Base-by-base conservation (phyloP, 2,329 filamentous ascomycete genomes). In the Bisporella sp. region DNA sequence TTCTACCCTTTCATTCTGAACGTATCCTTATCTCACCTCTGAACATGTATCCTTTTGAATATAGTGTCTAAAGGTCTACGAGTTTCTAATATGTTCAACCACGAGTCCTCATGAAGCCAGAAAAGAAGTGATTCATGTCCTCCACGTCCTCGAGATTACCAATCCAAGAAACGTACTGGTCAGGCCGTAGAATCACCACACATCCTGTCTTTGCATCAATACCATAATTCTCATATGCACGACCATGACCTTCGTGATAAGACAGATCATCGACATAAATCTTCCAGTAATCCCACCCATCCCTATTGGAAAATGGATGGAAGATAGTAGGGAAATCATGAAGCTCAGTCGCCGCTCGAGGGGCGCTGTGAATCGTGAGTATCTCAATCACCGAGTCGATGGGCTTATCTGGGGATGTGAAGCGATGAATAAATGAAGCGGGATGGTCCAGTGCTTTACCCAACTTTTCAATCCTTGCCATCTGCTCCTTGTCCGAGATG, bases 301-400 rank as follows among this genome's bases (percentile, higher is more conserved):
- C 57, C 8, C 67, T 62, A 5, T 69, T 54, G 42, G 76, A 69
- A 32, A 71, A 74, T 0, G 72, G 72, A 40, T 70, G 72, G 41
- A 77, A 71, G 0, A 73, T 65, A 0, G 70, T 67, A 1, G 76
- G 75, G 30, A 79, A 70, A 42, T 77, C 73, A 30, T 76, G 63
- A 8, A 79, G 60, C 45, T 78, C 74, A 0, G 76, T 67, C 0
- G 73, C 68, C 0, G 57, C 62, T 42, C 81, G 69, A 28, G 71
- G 71, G 0, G 77, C 69, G 1, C 73, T 71, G 62, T 87, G 82
- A 0, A 84, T 37, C 9, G 44, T 46, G 5, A 46, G 11, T 9
- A 87, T 68, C 42, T 85, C 82, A 35, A 88, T 71, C 4, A 80
- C 57, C 9, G 67, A 70, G 57, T 75, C 69, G 21, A 77, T 68